Evolutionary conservation across 352 stramenopile species (phyloP), one percentile per base, ranked within the genome.

Genomic region (Phytophthora constricta): DNA sequence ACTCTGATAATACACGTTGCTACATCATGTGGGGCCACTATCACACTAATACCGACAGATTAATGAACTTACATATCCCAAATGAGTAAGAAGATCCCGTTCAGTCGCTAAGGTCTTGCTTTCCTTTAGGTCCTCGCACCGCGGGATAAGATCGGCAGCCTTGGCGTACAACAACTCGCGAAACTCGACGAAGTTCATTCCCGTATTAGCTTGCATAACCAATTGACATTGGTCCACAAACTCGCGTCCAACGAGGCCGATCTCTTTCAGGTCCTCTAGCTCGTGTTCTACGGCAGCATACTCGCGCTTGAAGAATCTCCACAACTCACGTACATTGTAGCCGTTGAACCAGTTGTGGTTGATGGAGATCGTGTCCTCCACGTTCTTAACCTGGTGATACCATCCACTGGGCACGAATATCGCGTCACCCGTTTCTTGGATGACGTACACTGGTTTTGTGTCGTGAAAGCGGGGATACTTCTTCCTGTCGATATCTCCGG

Each of bases 261-360:
- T 73, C 11, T 84, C 79, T 50, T 90, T 88, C 37, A 93, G 55
- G 46, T 93, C 55, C 20, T 74, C 74, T 14, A 96, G 60, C 26
- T 95, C 88, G 0, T 61, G 57, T 43, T 89, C 77, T 0, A 95
- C 85, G 0, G 84, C 86, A 1, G 58, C 61, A 27, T 87, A 79
- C 41, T 96, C 85, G 3, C 28, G 50, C 50, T 89, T 78, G n/a
- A 96, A 82, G 61, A 93, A 96, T 3, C 19, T 4, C 88, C 86
- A 95, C 17, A 96, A 56, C 22, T 83, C 61, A 13, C 27, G 43
- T 17, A 94, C 48, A 39, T 86, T 94, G 68, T 86, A 95, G 39
- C 82, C 87, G 52, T 97, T 99, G 63, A 99, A 97, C 97, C 97
- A 99, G 76, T 99, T 99, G 72, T 98, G 95, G 84, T 99, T 99